Percentiles rank a stretch among this genome's conserved stretches.
phyloP scores from a whole-genome alignment of 768 basidiomycete genomes.

The Agaricus subrufescens region DNA sequence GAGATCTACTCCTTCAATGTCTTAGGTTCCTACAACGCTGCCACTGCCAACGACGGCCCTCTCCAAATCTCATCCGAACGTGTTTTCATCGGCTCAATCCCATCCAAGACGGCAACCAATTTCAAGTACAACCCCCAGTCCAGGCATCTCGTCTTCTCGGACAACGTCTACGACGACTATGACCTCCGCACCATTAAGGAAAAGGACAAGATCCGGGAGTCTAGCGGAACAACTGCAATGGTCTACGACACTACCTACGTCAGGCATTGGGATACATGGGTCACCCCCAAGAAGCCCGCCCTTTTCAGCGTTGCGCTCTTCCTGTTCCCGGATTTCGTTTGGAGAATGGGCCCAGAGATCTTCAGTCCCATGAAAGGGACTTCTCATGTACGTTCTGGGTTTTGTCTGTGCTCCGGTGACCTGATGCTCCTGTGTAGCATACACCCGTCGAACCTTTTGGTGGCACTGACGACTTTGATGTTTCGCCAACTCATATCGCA shows the following conservation, averaged over 20 bases:
- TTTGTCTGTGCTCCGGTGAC: neutral
- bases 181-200: conserved; percentile 62
- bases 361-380: conserved; percentile 62
- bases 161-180: conserved; percentile 74
- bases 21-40: conserved; percentile 30
- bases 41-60: conserved; percentile 15
- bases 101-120: conserved; percentile 62
- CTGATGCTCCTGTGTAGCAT: conserved; percentile 33
- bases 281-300: conserved; percentile 62
- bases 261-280: conserved; percentile 81
- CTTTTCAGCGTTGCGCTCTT: conserved; percentile 64
- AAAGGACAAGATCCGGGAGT: conserved; percentile 68
- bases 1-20: conserved; percentile 60
- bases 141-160: conserved; percentile 77
- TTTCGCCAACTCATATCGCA: conserved; percentile 63
- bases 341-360: conserved; percentile 50
- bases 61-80: conserved; percentile 35
- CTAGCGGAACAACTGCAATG: conserved; percentile 65
- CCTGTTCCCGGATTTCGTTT: conserved; percentile 40
- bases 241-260: conserved; percentile 68
- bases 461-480: conserved; percentile 76
- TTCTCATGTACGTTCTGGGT: conserved; percentile 49
- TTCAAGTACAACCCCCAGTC: conserved; percentile 59
- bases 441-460: conserved; percentile 85
- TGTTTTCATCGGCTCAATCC: conserved; percentile 57